These are phyloP conservation scores for Rhodotorula sp. DNA, from an alignment of 1,284 basidiomycete species.

Conservation along the genomic window DNA sequence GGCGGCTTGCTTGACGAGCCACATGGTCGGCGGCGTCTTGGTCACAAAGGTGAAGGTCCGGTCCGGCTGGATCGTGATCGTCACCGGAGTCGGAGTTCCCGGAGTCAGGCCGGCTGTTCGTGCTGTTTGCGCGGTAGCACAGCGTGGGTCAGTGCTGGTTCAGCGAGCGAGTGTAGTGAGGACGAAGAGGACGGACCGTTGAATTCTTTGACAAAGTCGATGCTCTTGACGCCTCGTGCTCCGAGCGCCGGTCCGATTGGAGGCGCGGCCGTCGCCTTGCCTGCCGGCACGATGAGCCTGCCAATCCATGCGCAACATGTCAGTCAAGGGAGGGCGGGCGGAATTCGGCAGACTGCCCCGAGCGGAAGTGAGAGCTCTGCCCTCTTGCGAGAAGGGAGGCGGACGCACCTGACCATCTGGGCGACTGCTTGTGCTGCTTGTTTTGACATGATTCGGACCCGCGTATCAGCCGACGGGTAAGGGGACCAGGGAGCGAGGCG, in stretches of 20 bases:
- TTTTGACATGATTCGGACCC: slow-evolving; percentile 58
- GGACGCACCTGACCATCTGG: slow-evolving; percentile 6
- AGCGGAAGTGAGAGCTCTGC: not conserved
- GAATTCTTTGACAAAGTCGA: slow-evolving; percentile 98
- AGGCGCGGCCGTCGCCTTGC: slow-evolving; percentile 92
- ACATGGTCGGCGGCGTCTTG: slow-evolving; percentile 86
- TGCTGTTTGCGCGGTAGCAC: slow-evolving; percentile 59
- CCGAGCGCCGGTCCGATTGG: slow-evolving; percentile 96
- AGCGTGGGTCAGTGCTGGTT: not conserved
- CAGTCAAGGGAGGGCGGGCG: not conserved
- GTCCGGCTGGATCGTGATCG: slow-evolving; percentile 91
- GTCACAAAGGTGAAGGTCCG: slow-evolving; percentile 89
- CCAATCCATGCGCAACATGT: not conserved
- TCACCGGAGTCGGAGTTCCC: slow-evolving; percentile 82
- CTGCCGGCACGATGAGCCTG: slow-evolving; percentile 81
- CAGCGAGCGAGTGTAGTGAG: not conserved
- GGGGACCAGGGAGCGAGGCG: not conserved
- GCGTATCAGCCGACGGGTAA: not conserved
- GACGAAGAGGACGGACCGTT: slow-evolving; percentile 18
- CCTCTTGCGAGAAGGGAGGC: not conserved
- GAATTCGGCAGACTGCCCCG: not conserved
- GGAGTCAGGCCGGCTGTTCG: slow-evolving; percentile 82
- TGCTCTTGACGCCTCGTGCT: slow-evolving; percentile 97
- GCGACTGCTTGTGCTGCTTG: slow-evolving; percentile 54
- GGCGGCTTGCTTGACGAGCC: slow-evolving; percentile 84